Evolutionary conservation across 306 rosid genomes (phyloP).

Genomic region (Styphnolobium japonicum): DNA sequence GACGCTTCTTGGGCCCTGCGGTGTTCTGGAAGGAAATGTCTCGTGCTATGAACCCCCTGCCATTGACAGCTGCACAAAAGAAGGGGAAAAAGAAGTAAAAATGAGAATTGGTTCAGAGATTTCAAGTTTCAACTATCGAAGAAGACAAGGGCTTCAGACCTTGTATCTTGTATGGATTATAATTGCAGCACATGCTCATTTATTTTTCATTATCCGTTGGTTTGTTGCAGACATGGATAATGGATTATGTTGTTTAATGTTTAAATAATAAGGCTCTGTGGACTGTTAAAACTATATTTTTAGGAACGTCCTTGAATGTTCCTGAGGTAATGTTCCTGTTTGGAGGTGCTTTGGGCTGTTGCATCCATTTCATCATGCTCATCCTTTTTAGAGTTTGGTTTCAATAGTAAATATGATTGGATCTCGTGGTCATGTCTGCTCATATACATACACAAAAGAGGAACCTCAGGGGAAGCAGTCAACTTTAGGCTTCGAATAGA

Average conservation of each 20-base stretch:
- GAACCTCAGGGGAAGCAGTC: background rate
- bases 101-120: background rate
- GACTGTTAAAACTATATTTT: background rate
- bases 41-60: conserved; percentile 68
- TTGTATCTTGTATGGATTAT: background rate
- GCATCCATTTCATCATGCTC: background rate
- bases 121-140: background rate
- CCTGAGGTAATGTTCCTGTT: background rate
- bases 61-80: conserved; percentile 60
- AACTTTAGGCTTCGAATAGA: too few species aligned
- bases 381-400: too few species aligned
- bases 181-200: conserved; percentile 37
- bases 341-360: background rate
- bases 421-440: background rate
- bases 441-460: background rate
- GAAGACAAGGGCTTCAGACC: background rate
- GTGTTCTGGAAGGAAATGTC: conserved; percentile 62
- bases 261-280: background rate
- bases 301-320: background rate
- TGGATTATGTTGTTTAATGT: background rate
- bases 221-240: background rate
- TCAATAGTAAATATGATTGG: background rate
- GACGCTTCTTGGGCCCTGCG: conserved; percentile 58
- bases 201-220: background rate
- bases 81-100: background rate